Evolutionary conservation across 2,329 filamentous ascomycete genomes (phyloP), one percentile per base, ranked within the genome.

Genomic region (Epichloe amarillans): DNA sequence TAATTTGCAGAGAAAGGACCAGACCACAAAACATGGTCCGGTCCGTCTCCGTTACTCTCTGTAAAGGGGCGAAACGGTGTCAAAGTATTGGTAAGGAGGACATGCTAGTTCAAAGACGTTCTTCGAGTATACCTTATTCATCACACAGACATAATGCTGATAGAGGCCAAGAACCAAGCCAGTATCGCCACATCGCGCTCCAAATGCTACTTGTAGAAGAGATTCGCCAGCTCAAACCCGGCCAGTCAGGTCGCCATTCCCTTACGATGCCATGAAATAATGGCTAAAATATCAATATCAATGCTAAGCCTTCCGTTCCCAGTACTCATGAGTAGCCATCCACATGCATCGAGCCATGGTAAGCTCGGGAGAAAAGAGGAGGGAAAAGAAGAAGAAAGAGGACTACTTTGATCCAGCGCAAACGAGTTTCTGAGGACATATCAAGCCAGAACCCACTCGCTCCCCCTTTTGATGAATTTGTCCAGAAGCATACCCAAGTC

Each of bases 381-480:
- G 3, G 10, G 30, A 23, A n/a, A 38, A n/a, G 12, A 35, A 19
- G 5, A 33, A 12, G 15, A 33, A 17, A 33, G 14, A 15, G 2
- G 21, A 33, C 10, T n/a, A 19, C 10, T n/a, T 17, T 39, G 45
- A 5, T 14, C 19, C 12, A 36, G 12, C n/a, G 6, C 6, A 8
- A 17, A 12, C 41, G n/a, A 40, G 6, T n/a, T n/a, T 43, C 17
- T 14, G 15, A 46, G 19, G 17, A 8, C 10, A 40, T 38, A 21
- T 55, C 49, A 56, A 3, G 51, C 40, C 35, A 58, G 37, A 48
- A 96, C 89, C 91, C 91, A 98, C 73, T 98, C 91, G 60, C 85
- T 95, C 23, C 91, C 90, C 57, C 90, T 81, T 74, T 98, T 98
- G 65, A 98, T 84, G 62, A 93, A 97, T 66, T 97, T 98, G 66